A percentile compares a stretch with the other conserved stretches of the same genome.
Conservation (phyloP, 139 green algal species). For the Limnomonas spitsbergensis region DNA sequence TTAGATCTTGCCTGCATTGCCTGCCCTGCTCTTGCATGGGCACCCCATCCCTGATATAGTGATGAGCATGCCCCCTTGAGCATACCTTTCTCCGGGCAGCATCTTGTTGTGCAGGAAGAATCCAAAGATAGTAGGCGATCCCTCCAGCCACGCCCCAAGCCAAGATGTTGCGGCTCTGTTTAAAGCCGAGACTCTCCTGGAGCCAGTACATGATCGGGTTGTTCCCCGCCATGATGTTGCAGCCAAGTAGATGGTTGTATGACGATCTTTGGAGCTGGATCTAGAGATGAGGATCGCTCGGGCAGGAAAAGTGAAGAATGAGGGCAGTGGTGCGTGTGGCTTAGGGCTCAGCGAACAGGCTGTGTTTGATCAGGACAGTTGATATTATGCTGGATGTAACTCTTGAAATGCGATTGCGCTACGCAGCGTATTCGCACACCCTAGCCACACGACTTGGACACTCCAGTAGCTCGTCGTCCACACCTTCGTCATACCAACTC, state of each 20-base stretch:
- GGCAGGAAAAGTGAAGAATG: neutral
- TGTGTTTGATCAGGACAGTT: too few relatives aligned
- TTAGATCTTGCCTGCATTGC: neutral
- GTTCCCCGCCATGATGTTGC: neutral
- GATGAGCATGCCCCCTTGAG: neutral
- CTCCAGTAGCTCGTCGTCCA: too few relatives aligned
- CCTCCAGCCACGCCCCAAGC: constrained; percentile 1
- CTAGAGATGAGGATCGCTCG: too few relatives aligned
- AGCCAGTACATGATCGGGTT: neutral
- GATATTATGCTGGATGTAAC: too few relatives aligned
- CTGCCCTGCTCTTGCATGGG: neutral
- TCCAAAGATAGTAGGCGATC: constrained; percentile 3
- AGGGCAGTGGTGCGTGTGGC: neutral
- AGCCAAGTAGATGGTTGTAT: neutral
- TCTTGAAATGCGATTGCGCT: too few relatives aligned
- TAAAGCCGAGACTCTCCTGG: neutral
- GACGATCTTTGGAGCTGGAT: too few relatives aligned
- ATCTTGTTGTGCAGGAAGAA: constrained; percentile 7
- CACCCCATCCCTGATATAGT: neutral
- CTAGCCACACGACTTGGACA: too few relatives aligned
- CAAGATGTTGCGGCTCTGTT: neutral
- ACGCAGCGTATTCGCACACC: too few relatives aligned
- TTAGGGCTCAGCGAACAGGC: neutral
- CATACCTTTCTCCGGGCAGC: constrained; percentile 6
- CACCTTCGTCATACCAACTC: too few relatives aligned